A percentile compares a stretch with the other conserved stretches of the same genome.
Evolutionary conservation across 305 asterid species (phyloP).

Genomic region (Plantago coronopus): DNA sequence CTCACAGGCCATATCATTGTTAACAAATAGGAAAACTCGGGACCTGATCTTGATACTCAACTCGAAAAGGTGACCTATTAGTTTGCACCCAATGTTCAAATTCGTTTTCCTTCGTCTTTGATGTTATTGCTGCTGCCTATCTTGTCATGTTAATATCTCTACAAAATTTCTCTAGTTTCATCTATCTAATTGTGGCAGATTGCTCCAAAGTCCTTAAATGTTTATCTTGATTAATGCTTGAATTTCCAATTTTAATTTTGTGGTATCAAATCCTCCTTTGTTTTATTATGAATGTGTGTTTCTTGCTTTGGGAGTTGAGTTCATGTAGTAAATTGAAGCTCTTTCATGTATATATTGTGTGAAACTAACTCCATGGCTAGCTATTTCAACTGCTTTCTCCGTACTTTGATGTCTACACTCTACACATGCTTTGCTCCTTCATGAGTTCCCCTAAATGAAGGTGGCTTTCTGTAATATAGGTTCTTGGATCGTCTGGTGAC

Average conservation of each 20-base stretch:
- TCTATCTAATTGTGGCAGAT: slow-evolving; percentile 1
- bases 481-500: slow-evolving; percentile 83
- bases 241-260: slow-evolving; percentile 16
- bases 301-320: neutral
- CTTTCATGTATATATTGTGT: no score
- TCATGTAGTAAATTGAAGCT: no score
- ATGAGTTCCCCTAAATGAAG: neutral
- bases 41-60: slow-evolving; percentile 93
- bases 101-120: neutral
- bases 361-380: no score
- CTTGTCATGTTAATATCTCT: neutral
- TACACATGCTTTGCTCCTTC: neutral
- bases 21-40: slow-evolving; percentile 83
- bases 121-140: neutral
- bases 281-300: neutral
- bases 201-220: neutral
- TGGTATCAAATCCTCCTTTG: neutral
- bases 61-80: slow-evolving; percentile 64
- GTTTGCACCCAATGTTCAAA: slow-evolving; percentile 3
- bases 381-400: no score
- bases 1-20: slow-evolving; percentile 64
- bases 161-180: slow-evolving; percentile 7
- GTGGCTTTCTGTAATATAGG: slow-evolving; percentile 41
- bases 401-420: no score
- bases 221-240: slow-evolving; percentile 8